These are phyloP conservation scores for Scutellaria baicalensis DNA, from an alignment of 257 asterid species.

Conservation along the genomic window DNA sequence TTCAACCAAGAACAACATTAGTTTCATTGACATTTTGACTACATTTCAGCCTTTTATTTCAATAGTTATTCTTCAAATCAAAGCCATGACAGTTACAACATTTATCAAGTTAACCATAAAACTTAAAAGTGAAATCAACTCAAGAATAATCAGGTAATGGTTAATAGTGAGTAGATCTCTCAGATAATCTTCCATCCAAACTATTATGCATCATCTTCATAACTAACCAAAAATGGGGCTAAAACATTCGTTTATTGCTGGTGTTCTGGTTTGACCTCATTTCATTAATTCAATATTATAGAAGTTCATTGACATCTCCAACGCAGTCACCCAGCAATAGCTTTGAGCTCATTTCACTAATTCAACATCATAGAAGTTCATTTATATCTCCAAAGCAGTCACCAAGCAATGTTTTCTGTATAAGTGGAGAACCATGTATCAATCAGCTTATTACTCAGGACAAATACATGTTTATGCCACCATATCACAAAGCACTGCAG, in stretches of 20 bases:
- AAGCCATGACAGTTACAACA: not conserved
- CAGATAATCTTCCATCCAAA: not conserved
- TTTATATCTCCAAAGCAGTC: conserved; percentile 3
- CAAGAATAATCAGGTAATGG: not conserved
- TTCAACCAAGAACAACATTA: not conserved
- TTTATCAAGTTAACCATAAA: not conserved
- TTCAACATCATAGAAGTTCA: not conserved
- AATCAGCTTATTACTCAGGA: not conserved
- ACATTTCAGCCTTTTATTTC: not conserved
- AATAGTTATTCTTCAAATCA: not conserved
- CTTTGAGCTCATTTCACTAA: not conserved
- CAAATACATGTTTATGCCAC: not conserved
- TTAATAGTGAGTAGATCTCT: not conserved
- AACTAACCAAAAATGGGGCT: not conserved
- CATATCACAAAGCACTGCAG: not conserved
- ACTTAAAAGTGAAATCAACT: not conserved
- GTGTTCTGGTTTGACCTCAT: not conserved
- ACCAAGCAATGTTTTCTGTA: not conserved
- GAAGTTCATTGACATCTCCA: not conserved
- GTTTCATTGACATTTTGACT: not conserved
- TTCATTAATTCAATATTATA: not conserved
- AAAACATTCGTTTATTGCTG: not conserved
- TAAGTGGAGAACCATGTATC: not conserved
- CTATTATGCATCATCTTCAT: not conserved
- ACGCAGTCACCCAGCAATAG: not conserved